Evolutionary conservation across 148 eudicot genomes (phyloP), one percentile per base, ranked within the genome.

Genomic region (Rhododendron vialii): DNA sequence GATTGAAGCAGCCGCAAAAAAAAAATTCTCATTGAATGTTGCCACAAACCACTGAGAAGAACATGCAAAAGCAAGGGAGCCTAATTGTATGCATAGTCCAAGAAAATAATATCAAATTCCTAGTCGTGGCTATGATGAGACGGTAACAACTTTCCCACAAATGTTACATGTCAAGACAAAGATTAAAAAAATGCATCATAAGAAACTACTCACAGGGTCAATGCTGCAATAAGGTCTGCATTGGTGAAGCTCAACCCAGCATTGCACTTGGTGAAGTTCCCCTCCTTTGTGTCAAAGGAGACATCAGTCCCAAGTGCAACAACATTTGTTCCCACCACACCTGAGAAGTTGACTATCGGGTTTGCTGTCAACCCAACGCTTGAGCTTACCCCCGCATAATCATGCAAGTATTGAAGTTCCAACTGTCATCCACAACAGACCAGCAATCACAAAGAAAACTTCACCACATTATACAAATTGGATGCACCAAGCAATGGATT

Each of bases 351-450:
- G 71, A 92, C 88, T 47, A 92, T 74, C 20, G 98, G 98, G 89
- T 92, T 89, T 78, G 95, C 94, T 48, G 89, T 94, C 91, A 96
- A 89, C 85, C 98, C 95, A 71, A 96, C 50, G 79, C 95, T 90
- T 55, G 99, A 86, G 88, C 83, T 85, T 81, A 96, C 81, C 30
- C 95, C 94, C 82, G 96, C 95, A 93, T 91, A 88, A 61, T 95
- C 95, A 84, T 96, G 96, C 85, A 91, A 85, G 87, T 95, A 96
- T 90, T 96, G 99, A 33, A 92, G 85, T 88, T 96, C 99, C 86
- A 93, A 85, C 99, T 96, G 93, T 55, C 81, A 47, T 80, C 82
- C 53, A 57, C 26, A 20, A 74, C 59, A 35, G 24, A 35, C 57
- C 48, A 86, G 88, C n/a, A 43, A 55, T 38, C 33, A 67, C 15